These are phyloP conservation scores for Dryas octopetala DNA, from an alignment of 306 rosid species.

Conservation along the genomic window DNA sequence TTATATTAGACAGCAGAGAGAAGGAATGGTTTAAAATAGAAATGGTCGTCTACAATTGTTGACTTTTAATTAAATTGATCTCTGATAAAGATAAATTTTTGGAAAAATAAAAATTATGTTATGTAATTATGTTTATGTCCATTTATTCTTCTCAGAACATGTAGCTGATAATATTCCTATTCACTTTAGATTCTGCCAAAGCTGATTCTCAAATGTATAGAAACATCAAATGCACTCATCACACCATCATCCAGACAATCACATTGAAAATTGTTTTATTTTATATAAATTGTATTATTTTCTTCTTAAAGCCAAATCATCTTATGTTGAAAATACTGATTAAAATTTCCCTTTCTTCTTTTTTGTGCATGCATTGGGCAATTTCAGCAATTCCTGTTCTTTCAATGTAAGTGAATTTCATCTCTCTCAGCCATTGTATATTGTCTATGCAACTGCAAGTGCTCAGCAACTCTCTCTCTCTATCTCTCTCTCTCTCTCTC, in stretches of 20 bases:
- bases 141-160: background rate
- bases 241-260: background rate
- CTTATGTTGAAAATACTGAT: conserved; percentile 49
- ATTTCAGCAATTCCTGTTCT: conserved; percentile 97
- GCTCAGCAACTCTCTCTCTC: no score
- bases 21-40: background rate
- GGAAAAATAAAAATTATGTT: background rate
- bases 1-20: background rate
- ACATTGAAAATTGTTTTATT: background rate
- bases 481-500: no score
- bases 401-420: conserved; percentile 73
- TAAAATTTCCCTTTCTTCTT: conserved; percentile 25
- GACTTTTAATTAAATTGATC: background rate
- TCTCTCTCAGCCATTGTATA: conserved; percentile 18
- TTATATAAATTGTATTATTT: background rate
- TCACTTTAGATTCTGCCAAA: conserved; percentile 3
- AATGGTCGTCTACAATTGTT: background rate
- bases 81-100: background rate
- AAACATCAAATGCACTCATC: background rate
- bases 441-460: conserved; percentile 15
- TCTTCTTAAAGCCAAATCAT: background rate
- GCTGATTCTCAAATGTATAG: background rate
- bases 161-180: background rate
- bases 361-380: conserved; percentile 38
- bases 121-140: background rate